Evolutionary conservation across 495 filamentous ascomycete species (phyloP), one percentile per base, ranked within the genome.

Genomic region (Penicillium cinerascens): DNA sequence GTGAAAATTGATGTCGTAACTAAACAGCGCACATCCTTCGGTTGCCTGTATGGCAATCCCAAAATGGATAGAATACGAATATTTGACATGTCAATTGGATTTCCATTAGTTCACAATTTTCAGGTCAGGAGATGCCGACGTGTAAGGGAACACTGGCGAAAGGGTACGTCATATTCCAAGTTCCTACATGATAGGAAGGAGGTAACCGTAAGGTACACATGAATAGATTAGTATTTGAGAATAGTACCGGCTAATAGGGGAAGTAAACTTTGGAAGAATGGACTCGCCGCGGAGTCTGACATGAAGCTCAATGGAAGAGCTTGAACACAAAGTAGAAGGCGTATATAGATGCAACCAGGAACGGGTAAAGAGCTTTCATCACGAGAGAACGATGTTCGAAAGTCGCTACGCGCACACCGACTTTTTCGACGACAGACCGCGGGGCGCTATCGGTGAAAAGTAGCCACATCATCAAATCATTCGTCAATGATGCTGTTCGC

Each of bases 41-140:
- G n/a, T n/a, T n/a, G n/a, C n/a, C n/a, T n/a, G n/a, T n/a, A n/a
- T n/a, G 11, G 11, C 2, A 3, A 33, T 23, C 18, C 20, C 18
- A 43, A n/a, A 36, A 20, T 18, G 18, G 37, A 11, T 23, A 48
- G 33, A 38, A 39, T 43, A 18, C 37, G 47, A n/a, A 13, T 15
- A 47, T 49, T 10, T 51, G 61, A 64, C 43, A 33, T 44, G 36
- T 60, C 57, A 42, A 27, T 54, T 52, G 20, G 49, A 49, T 46
- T 38, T 49, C 47, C 36, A 43, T 44, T 9, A 10, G 6, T 47
- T 23, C 2, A 13, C 15, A 17, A 44, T 15, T 13, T 43, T 2
- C 6, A 21, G 7, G 9, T 33, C 13, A 41, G 15, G 44, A 6
- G 20, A 38, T 33, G 1, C 5, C 3, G 29, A n/a, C 8, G 13